Percentiles rank a stretch among this genome's conserved stretches.
Evolutionary conservation across 345 rosid species (phyloP).

Genomic region (Euphorbia lathyris): DNA sequence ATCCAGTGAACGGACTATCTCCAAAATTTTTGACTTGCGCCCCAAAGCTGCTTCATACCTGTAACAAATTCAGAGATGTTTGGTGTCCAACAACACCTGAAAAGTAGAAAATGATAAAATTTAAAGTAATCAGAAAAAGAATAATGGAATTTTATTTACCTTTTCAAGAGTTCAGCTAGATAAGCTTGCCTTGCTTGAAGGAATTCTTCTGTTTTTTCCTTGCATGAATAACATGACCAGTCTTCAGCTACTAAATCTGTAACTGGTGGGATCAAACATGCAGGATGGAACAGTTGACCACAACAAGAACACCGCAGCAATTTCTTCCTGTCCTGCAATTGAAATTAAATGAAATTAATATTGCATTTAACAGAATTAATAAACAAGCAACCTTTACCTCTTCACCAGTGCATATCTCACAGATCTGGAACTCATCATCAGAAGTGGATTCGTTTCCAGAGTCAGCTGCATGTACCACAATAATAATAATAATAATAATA

Average conservation of each 20-base stretch:
- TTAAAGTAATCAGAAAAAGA: constrained; percentile 14
- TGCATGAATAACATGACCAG: constrained; percentile 95
- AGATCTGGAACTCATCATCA: constrained; percentile 98
- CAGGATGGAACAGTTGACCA: constrained; percentile 80
- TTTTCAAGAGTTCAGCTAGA: constrained; percentile 61
- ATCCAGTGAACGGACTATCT: constrained; percentile 78
- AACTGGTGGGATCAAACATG: constrained; percentile 85
- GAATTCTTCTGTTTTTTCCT: constrained; percentile 93
- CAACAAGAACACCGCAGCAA: constrained; percentile 93
- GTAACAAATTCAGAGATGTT: constrained; percentile 16
- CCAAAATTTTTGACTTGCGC: constrained; percentile 83
- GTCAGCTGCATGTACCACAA: constrained; percentile 58
- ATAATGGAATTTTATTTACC: constrained; percentile 36
- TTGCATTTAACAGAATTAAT: constrained; percentile 6
- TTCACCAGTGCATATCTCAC: constrained; percentile 86
- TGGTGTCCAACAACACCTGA: neutral
- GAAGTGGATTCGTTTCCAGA: constrained; percentile 76
- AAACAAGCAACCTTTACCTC: constrained; percentile 51
- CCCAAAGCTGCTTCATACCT: constrained; percentile 88
- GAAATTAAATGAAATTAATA: constrained; percentile 16
- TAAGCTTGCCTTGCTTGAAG: constrained; percentile 67
- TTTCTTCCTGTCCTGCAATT: constrained; percentile 80
- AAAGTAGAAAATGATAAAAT: neutral
- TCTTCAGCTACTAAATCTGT: constrained; percentile 60
- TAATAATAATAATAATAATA: neutral